Percentiles rank a stretch among this genome's conserved stretches.
Conservation (phyloP, 148 eudicot genomes). For the Cornus florida region DNA sequence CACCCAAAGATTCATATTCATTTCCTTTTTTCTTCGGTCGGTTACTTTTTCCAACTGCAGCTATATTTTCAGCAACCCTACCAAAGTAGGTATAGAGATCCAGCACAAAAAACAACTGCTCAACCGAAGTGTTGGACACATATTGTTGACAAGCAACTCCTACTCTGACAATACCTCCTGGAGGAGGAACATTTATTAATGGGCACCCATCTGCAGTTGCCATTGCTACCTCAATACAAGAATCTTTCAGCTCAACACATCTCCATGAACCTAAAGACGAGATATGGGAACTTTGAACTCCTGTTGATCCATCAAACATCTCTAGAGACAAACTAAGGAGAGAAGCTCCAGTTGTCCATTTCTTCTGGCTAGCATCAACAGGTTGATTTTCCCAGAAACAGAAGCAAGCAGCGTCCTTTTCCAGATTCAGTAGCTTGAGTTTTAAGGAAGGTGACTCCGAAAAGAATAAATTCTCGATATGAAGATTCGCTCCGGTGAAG, state of each 20-base stretch:
- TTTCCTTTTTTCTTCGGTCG: slow-evolving; percentile 31
- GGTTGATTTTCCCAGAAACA: slow-evolving; percentile 92
- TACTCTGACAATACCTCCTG: slow-evolving; percentile 85
- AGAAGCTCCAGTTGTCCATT: slow-evolving; percentile 76
- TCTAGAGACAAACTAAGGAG: slow-evolving; percentile 69
- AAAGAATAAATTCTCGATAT: slow-evolving; percentile 69
- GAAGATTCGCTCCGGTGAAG: slow-evolving; percentile 78
- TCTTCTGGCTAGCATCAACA: slow-evolving; percentile 87
- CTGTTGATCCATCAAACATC: slow-evolving; percentile 34
- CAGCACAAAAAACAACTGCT: slow-evolving; percentile 87
- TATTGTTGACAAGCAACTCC: slow-evolving; percentile 78
- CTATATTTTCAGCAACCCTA: slow-evolving; percentile 70
- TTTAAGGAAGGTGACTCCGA: slow-evolving; percentile 62
- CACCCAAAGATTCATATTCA: slow-evolving; percentile 53
- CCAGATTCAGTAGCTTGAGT: slow-evolving; percentile 62
- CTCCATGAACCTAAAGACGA: slow-evolving; percentile 53
- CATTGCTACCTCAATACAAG: slow-evolving; percentile 87
- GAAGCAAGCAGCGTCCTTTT: slow-evolving; percentile 95
- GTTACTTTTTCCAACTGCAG: slow-evolving; percentile 46
- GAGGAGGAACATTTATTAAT: slow-evolving; percentile 74
- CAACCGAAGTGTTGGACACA: slow-evolving; percentile 83
- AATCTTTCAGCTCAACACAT: slow-evolving; percentile 78
- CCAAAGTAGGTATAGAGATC: slow-evolving; percentile 85
- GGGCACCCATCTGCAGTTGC: slow-evolving; percentile 90
- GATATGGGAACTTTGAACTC: slow-evolving; percentile 25